These are phyloP conservation scores for Floccularia luteovirens DNA, from an alignment of 768 basidiomycete species.

Conservation along the genomic window DNA sequence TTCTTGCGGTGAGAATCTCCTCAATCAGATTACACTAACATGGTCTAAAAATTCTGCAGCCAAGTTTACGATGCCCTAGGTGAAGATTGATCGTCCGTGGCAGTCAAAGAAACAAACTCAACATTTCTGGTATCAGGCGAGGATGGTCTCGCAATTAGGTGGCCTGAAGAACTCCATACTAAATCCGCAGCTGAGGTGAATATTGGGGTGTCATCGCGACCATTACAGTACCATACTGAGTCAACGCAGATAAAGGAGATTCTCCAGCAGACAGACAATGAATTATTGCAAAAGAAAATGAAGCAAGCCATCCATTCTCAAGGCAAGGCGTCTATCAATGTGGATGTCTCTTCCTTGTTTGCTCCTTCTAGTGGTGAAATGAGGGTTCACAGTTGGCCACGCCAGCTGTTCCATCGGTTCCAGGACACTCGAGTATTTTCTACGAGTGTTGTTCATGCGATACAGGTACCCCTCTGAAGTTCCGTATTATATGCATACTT, in stretches of 20 bases:
- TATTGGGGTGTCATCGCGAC: background rate
- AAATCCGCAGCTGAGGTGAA: conserved; percentile 42
- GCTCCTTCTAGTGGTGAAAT: background rate
- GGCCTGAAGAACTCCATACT: conserved; percentile 35
- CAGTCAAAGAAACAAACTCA: background rate
- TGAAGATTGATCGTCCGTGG: conserved; percentile 12
- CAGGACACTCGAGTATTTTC: background rate
- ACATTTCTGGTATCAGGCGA: conserved; percentile 14
- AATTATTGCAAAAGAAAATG: conserved; percentile 26
- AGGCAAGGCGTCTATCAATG: conserved; percentile 32
- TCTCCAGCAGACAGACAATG: conserved; percentile 29
- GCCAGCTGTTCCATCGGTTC: conserved; percentile 2
- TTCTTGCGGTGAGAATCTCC: conserved; percentile 45
- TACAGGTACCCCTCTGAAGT: too few species aligned
- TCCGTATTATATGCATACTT: too few species aligned
- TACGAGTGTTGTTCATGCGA: too few species aligned
- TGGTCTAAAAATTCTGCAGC: conserved; percentile 20
- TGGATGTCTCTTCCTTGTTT: conserved; percentile 34
- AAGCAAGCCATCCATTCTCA: conserved; percentile 34
- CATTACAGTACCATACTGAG: background rate
- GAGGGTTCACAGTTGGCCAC: background rate
- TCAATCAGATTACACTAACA: background rate
- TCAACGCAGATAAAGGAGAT: conserved; percentile 37
- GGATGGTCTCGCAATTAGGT: conserved; percentile 23
- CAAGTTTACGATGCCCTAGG: conserved; percentile 75